phyloP scores from a whole-genome alignment of 2,329 filamentous ascomycete species.

The Cladorrhinum sp. region DNA sequence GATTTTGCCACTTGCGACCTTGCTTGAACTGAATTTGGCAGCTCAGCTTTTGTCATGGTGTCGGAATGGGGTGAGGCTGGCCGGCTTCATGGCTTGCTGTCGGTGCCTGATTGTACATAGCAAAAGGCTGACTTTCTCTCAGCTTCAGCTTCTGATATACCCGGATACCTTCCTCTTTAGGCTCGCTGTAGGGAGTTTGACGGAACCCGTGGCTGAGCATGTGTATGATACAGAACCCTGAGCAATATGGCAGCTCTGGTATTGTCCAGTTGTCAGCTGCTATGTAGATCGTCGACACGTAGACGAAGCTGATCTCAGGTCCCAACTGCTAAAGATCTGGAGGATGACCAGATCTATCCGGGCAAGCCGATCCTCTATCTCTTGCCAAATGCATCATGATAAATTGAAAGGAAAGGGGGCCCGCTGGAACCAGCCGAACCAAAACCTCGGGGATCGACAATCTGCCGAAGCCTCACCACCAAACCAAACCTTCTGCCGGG shows the following conservation, averaged over 20 bases:
- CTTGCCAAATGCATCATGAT: too few species aligned
- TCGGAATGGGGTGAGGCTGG: not conserved
- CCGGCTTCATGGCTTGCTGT: not conserved
- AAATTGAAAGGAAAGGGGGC: not conserved
- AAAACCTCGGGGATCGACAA: not conserved
- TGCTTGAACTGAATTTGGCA: not conserved
- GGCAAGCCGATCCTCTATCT: too few species aligned
- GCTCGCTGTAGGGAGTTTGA: not conserved
- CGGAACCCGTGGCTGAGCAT: not conserved
- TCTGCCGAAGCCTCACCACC: not conserved
- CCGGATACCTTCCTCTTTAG: not conserved
- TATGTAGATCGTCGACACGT: too few species aligned
- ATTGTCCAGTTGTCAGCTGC: not conserved
- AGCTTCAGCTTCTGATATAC: not conserved
- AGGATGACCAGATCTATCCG: too few species aligned
- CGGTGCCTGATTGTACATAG: not conserved
- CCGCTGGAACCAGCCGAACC: not conserved
- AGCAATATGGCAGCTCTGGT: not conserved
- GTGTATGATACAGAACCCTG: not conserved
- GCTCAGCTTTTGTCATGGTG: not conserved
- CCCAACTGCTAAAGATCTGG: too few species aligned
- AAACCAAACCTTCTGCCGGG: not conserved
- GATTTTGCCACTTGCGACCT: not conserved
- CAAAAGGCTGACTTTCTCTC: not conserved
- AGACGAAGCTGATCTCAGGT: too few species aligned